Percentiles rank a stretch among this genome's conserved stretches.
These are phyloP conservation scores for Neurospora pannonica DNA, from an alignment of 495 filamentous ascomycete species.

Conservation along the genomic window DNA sequence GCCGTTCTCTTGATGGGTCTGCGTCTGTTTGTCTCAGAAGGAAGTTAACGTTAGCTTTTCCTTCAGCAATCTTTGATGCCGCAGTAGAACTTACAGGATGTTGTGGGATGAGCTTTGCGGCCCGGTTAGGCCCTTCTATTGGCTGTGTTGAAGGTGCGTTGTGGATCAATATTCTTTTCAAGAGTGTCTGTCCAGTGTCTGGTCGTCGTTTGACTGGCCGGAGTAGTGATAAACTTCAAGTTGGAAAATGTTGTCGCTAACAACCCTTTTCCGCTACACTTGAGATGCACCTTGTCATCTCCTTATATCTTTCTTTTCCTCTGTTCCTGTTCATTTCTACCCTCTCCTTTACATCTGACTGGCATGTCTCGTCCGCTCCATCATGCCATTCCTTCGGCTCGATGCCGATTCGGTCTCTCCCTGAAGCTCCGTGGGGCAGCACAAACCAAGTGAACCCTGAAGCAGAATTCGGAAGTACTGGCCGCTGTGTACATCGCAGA, in stretches of 20 bases:
- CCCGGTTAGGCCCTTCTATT: neutral
- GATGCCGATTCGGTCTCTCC: neutral
- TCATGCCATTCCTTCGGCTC: neutral
- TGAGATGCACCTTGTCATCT: neutral
- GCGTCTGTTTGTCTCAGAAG: neutral
- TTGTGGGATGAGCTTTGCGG: neutral
- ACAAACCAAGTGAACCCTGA: neutral
- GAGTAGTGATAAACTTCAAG: neutral
- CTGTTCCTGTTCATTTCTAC: neutral
- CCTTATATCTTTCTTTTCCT: neutral
- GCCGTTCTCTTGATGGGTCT: neutral
- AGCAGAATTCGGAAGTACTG: neutral
- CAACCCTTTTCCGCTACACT: neutral
- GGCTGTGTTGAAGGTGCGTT: neutral
- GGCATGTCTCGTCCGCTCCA: neutral
- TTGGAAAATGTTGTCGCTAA: neutral
- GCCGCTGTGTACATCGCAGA: neutral
- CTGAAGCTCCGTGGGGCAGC: neutral
- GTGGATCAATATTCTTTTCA: neutral
- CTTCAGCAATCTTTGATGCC: neutral
- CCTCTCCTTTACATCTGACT: neutral
- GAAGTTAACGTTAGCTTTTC: neutral
- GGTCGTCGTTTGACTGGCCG: neutral
- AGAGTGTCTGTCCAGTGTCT: neutral
- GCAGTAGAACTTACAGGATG: neutral